Evolutionary conservation across 192 early-diverging fungal species (phyloP), one percentile per base, ranked within the genome.

Genomic region (Diversispora eburnea): DNA sequence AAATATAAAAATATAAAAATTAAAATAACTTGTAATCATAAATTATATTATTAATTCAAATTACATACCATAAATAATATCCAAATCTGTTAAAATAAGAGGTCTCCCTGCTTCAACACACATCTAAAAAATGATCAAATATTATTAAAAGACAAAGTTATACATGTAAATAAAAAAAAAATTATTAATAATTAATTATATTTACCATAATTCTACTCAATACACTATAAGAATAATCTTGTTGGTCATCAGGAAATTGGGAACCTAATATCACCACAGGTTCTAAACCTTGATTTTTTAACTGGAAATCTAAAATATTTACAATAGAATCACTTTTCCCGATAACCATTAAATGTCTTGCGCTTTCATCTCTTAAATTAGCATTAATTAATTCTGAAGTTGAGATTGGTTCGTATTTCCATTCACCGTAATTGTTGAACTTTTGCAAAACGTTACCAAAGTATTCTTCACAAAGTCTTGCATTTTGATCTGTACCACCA

Each of bases 211-310:
- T 46, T 60, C 61, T 73, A 63, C 46, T 73, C 22, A 73, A 46
- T 17, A 73, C 72, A 47, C 58, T 52, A 48, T 73, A 73, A 17
- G 59, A 73, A 63, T 73, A 73, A 73, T 73, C 72, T 25, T 48
- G 46, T 17, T 59, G 33, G 66, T 73, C 72, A 52, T 73, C 59
- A 17, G 72, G 72, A 73, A 73, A 63, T 46, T 73, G 72, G 12
- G 58, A 62, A 43, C 72, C 72, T 33, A 33, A 73, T 19, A 73
- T 39, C 4, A 73, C 39, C 7, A 73, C 59, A 39, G 72, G 72
- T 5, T 73, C 72, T 19, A 73, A 41, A 12, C 22, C 25, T 20
- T 41, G 64, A 4, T 6, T 8, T 52, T 19, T 61, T 52, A 73
- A 48, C 0, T 62, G 58, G 43, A 66, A 63, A 43, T 39, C 19